Evolutionary conservation across 768 basidiomycete species (phyloP).

Genomic region (Cyclocybe cylindracea): DNA sequence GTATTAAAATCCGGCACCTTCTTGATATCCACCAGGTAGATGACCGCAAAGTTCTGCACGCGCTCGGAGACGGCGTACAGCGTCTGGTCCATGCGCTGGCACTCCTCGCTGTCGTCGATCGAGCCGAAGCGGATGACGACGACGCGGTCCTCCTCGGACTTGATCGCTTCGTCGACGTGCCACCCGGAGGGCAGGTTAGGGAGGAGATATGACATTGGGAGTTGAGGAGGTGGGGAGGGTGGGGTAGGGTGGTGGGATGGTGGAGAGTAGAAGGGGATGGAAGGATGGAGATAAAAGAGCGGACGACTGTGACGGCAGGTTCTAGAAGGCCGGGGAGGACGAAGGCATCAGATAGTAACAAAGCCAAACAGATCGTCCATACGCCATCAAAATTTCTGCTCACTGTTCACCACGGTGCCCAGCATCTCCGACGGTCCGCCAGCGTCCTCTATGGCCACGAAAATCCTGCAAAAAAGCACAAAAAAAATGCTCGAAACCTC

Average conservation of each 20-base stretch:
- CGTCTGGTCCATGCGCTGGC: conserved; percentile 99
- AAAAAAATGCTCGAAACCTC: not conserved
- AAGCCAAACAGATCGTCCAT: no score
- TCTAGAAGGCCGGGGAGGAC: no score
- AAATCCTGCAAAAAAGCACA: not conserved
- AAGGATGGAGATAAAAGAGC: no score
- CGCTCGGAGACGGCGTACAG: conserved; percentile 90
- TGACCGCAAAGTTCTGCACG: conserved; percentile 98
- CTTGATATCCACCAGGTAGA: conserved; percentile 94
- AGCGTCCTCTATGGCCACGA: conserved; percentile 4
- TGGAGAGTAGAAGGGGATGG: not conserved
- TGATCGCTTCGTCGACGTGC: conserved; percentile 99
- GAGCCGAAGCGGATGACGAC: conserved; percentile 95
- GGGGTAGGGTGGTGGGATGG: conserved; percentile 6
- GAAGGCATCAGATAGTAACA: no score
- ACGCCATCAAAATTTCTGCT: no score
- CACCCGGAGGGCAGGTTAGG: conserved; percentile 90
- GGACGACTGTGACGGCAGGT: no score
- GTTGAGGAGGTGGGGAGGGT: conserved; percentile 3
- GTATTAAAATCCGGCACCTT: conserved; percentile 99
- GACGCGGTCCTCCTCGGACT: conserved; percentile 94
- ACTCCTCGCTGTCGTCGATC: conserved; percentile 83
- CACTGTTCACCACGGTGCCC: no score
- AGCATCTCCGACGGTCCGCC: no score
- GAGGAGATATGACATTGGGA: conserved; percentile 82